Conservation (phyloP, 1,284 basidiomycete species). For the Naganishia sp. region DNA sequence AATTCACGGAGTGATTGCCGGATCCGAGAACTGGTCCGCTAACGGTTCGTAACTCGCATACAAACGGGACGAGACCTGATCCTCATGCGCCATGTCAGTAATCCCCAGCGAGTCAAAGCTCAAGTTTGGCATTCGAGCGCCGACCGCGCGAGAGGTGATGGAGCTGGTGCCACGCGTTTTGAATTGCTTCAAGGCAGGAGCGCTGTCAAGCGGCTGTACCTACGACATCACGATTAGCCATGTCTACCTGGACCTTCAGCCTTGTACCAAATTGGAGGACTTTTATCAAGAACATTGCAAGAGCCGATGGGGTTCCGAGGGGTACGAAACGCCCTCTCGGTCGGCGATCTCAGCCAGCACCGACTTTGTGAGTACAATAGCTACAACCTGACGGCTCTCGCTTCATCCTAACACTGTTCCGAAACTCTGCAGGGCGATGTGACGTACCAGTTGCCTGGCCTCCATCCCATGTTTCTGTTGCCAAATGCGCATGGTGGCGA, state of each 20-base stretch:
- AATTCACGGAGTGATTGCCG: constrained; percentile 54
- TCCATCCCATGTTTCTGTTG: constrained; percentile 29
- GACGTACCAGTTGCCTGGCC: constrained; percentile 25
- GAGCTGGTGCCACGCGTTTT: constrained; percentile 42
- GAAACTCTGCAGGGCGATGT: constrained; percentile 16
- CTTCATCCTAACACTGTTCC: background rate
- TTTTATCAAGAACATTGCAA: constrained; percentile 33
- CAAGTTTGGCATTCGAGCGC: constrained; percentile 49
- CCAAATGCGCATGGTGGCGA: constrained; percentile 26
- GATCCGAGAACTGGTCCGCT: constrained; percentile 45
- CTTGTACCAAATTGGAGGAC: constrained; percentile 37
- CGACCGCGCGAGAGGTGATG: constrained; percentile 40
- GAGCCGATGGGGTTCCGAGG: constrained; percentile 27
- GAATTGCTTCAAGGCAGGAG: constrained; percentile 50
- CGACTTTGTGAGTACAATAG: constrained; percentile 22
- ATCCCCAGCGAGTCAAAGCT: constrained; percentile 50
- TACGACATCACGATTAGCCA: constrained; percentile 33
- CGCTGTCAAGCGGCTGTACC: constrained; percentile 50
- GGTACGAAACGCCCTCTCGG: background rate
- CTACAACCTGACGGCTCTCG: background rate
- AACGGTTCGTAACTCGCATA: constrained; percentile 34
- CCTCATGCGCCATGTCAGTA: constrained; percentile 36
- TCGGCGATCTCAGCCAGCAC: constrained; percentile 28
- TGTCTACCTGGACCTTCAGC: constrained; percentile 46
- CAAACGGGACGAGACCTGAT: background rate